Evolutionary conservation across 495 filamentous ascomycete species (phyloP).

Genomic region (Daldinia vernicosa): DNA sequence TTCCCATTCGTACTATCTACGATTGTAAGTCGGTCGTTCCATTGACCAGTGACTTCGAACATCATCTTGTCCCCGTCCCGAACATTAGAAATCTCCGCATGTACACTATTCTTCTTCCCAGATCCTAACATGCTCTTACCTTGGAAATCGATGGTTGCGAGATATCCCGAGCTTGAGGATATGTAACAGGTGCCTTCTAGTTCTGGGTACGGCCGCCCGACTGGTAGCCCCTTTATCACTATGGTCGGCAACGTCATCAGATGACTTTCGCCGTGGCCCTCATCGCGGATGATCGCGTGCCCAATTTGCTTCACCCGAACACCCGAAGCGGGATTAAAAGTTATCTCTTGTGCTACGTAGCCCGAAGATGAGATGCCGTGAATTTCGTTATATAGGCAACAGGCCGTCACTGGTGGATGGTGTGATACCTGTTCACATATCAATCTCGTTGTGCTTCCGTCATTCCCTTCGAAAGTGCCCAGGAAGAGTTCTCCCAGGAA

Average conservation of each 20-base stretch:
- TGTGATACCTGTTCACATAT: constrained; percentile 9
- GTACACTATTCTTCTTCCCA: background rate
- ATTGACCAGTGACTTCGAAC: background rate
- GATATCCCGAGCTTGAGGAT: constrained; percentile 8
- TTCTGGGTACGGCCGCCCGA: background rate
- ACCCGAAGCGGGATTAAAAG: background rate
- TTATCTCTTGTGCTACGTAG: constrained; percentile 6
- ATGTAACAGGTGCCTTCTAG: constrained; percentile 2
- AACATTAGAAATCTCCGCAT: background rate
- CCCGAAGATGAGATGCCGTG: constrained; percentile 3
- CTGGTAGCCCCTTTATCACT: constrained; percentile 1
- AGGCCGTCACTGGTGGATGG: constrained; percentile 1
- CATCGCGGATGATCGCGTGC: constrained; percentile 5
- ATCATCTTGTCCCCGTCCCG: background rate
- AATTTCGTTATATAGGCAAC: background rate
- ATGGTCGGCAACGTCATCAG: background rate
- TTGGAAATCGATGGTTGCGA: constrained; percentile 3
- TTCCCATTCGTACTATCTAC: background rate
- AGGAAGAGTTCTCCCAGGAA: background rate
- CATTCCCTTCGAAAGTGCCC: background rate
- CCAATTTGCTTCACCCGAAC: background rate
- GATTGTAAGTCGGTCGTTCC: background rate
- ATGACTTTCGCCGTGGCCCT: background rate
- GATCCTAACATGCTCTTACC: constrained; percentile 32
- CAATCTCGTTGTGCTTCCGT: background rate